Evolutionary conservation across 306 rosid genomes (phyloP), one percentile per base, ranked within the genome.

Genomic region (Trifolium subterraneum): DNA sequence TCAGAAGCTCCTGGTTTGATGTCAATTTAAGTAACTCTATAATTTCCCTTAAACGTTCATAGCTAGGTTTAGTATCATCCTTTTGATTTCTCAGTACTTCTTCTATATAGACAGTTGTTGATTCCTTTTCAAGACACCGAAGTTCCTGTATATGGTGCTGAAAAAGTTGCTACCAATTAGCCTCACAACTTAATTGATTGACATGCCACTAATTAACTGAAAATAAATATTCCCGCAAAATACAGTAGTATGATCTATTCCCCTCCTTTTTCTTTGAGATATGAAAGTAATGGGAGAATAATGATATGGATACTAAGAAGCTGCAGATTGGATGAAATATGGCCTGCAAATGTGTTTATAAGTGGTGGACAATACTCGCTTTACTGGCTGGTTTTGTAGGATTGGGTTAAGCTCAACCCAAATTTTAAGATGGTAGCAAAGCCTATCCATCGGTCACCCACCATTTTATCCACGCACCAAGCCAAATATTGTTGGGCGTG

Each of bases 1-100:
- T 91, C 81, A 94, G 70, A 20, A 91, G 89, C 82, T 91, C 97
- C 79, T 88, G 86, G 74, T 85, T 87, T 66, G 96, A 82, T 60
- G 78, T 82, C 84, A 94, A 73, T 65, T 80, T 77, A 64, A 94
- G 95, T 58, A 77, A 77, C 54, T 86, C 91, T 18, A 79, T 81
- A 36, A 94, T 85, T 78, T 81, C 89, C 86, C 71, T 68, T 65
- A 91, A 79, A 83, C 74, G 79, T 73, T 87, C 87, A 33, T 79
- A 64, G 83, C 74, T 70, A 67, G 87, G 91, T 61, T 83, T 59
- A 38, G 33, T 65, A 52, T 84, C 76, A 68, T 85, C 84, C 68
- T 76, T 83, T 83, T 77, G 92, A 74, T 71, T 81, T 71, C 74
- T 84, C 69, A 91, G 64, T 39, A 90, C 94, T 78, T 87, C 91